Base-by-base conservation (phyloP, 106 monocot species). In the Apostasia shenzhenica region DNA sequence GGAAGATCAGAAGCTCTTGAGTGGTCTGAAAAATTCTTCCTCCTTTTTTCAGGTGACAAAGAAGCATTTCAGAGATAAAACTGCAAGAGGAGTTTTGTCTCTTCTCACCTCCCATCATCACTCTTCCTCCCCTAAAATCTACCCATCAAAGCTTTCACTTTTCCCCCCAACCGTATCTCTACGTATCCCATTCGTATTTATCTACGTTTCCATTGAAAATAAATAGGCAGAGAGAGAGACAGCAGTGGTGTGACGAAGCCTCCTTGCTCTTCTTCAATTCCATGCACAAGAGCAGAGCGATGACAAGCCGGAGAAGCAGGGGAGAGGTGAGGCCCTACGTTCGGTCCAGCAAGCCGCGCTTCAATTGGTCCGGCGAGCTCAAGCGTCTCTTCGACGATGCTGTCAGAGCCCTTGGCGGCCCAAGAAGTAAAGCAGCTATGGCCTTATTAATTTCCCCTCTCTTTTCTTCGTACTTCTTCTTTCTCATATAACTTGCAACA, bases 291-390 rank as follows among this genome's bases (percentile, higher is more conserved):
- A 65, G 48, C 14, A 49, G 56, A n/a, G 44, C 11, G 4, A 65
- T 65, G 65, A 48, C 8, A 48, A 41, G 48, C 48, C 65, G 65
- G 48, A 65, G 65, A 65, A 65, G 65, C 65, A 49, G 48, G 3
- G 65, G 65, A 48, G 65, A 65, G 43, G 65, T 65, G 65, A 14
- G 65, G 46, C 37, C 65, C 14, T 65, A 65, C 65, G 65, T 65
- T 14, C 65, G 65, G 10, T 65, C 65, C 0, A 65, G 65, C 48
- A 65, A 65, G 65, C 65, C 65, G 26, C 65, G 65, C 6, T 65
- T 65, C 65, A 65, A 65, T 43, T 65, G 65, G 65, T 48, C 65
- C 5, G 48, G 26, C n/a, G 65, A 65, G 26, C 65, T 65, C 26
- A 65, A 48, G 48, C 65, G 7, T 46, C 65, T 65, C 65, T 65